phyloP scores from a whole-genome alignment of 306 rosid genomes.

The Benincasa hispida region DNA sequence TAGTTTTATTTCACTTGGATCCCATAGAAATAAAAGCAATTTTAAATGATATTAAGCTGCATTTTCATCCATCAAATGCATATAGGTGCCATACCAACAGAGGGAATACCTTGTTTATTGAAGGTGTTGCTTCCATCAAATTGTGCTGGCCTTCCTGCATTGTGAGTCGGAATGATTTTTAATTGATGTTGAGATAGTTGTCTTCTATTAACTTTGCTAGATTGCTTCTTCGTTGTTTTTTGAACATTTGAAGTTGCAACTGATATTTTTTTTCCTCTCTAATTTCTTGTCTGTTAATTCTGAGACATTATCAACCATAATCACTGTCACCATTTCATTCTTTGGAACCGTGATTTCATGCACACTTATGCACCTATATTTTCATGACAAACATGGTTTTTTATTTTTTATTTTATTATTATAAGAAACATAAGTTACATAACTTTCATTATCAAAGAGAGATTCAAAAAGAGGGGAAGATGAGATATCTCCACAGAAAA shows the following conservation, averaged over 20 bases:
- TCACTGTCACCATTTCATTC: neutral
- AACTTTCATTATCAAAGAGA: too few relatives aligned
- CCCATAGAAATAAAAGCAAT: neutral
- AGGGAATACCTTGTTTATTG: conserved; percentile 92
- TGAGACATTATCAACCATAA: neutral
- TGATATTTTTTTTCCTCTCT: neutral
- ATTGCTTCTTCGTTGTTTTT: neutral
- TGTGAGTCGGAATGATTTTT: conserved; percentile 34
- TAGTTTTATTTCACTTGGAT: conserved; percentile 22
- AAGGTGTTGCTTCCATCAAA: conserved; percentile 72
- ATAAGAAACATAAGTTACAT: too few relatives aligned
- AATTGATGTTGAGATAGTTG: neutral
- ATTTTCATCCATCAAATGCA: conserved; percentile 8
- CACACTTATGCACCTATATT: neutral
- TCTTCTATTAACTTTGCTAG: neutral
- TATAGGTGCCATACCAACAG: conserved; percentile 82
- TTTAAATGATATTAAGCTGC: neutral
- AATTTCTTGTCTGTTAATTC: neutral
- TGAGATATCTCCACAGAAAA: too few relatives aligned
- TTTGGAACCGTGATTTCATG: neutral
- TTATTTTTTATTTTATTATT: too few relatives aligned
- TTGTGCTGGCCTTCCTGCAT: conserved; percentile 66
- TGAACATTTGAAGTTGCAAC: neutral
- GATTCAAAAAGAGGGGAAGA: too few relatives aligned
- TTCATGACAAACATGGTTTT: neutral